These are phyloP conservation scores for Mortierella sp. DNA, from an alignment of 371 early-diverging fungal genomes.

Conservation along the genomic window DNA sequence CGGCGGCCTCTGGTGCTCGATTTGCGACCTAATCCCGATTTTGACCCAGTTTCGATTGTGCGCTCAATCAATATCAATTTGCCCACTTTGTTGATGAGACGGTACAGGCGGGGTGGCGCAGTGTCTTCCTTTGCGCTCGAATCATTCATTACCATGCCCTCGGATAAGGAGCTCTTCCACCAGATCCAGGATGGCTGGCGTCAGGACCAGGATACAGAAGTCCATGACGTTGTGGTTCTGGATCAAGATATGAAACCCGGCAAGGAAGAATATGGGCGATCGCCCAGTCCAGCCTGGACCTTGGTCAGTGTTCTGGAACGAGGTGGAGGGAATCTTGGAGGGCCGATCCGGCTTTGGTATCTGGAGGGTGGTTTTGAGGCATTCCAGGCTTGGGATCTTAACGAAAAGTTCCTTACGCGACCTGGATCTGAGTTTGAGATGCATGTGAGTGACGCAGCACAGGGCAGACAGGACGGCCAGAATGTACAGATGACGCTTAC, in stretches of 20 bases:
- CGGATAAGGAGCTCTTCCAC: slow-evolving; percentile 63
- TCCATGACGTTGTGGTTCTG: slow-evolving; percentile 60
- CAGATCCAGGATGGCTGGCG: slow-evolving; percentile 39
- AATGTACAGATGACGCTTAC: slow-evolving; percentile 19
- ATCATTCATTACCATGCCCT: slow-evolving; percentile 72
- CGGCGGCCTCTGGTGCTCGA: slow-evolving; percentile 42
- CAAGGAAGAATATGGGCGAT: slow-evolving; percentile 50
- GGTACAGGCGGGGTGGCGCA: slow-evolving; percentile 67
- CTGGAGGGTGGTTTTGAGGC: slow-evolving; percentile 63
- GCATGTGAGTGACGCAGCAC: neutral
- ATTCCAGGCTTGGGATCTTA: slow-evolving; percentile 56
- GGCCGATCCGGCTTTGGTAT: slow-evolving; percentile 54
- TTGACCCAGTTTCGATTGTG: slow-evolving; percentile 32
- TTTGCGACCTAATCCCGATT: slow-evolving; percentile 29
- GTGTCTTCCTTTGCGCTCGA: slow-evolving; percentile 69
- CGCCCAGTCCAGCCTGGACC: slow-evolving; percentile 71
- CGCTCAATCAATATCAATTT: slow-evolving; percentile 70
- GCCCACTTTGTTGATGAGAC: slow-evolving; percentile 69
- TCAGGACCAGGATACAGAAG: slow-evolving; percentile 14
- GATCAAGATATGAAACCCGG: slow-evolving; percentile 67
- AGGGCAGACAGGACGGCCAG: slow-evolving; percentile 7
- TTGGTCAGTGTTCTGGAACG: slow-evolving; percentile 65
- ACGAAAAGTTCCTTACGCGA: slow-evolving; percentile 29
- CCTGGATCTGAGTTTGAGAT: slow-evolving; percentile 19
- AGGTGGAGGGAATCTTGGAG: slow-evolving; percentile 42